Evolutionary conservation across 2,329 filamentous ascomycete species (phyloP), one percentile per base, ranked within the genome.

Genomic region (Hymenoscyphus fructigenus): DNA sequence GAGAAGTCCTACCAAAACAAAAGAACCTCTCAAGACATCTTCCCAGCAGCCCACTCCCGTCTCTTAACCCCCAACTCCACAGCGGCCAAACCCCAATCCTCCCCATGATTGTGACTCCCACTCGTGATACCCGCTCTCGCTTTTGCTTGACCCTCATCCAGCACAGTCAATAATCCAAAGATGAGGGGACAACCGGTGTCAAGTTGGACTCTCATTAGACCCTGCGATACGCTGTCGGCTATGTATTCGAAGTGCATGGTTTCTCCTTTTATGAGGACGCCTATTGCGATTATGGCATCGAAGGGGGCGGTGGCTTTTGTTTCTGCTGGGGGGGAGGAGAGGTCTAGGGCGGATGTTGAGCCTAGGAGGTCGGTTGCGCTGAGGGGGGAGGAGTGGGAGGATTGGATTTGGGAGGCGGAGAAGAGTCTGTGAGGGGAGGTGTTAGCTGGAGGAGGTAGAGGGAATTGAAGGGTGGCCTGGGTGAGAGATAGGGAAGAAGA

Each of bases 181-280:
- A 98, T 86, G 66, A 99, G 90, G 36, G 95, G 95, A 60, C 96
- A 87, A 56, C 92, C 91, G 10, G 88, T 88, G 77, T 99, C 94
- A 63, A 98, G 83, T 78, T 96, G 93, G 65, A 98, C 88, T 69
- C 92, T 88, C 95, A 99, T 99, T 67, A 99, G 84, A 6, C 92
- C 95, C 67, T 97, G 92, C 65, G 88, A 92, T 6, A 96, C 93
- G 50, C 92, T 87, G 69, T 98, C 95, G 53, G 93, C 86, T 73
- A 99, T 99, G 81, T 99, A 98, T 80, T 99, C 95, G 75, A 99
- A 99, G 80, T 99, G 95, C 93, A 97, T 97, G 6, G 95, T 98
- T 80, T 96, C 91, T 77, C 95, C 95, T 83, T 99, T 99, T 81
- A 99, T 97, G 67, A 99, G 86, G 64, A 97, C 93, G 63, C 95